Conservation (phyloP, 1,139 yeast species). For the Candida gigantensis region DNA sequence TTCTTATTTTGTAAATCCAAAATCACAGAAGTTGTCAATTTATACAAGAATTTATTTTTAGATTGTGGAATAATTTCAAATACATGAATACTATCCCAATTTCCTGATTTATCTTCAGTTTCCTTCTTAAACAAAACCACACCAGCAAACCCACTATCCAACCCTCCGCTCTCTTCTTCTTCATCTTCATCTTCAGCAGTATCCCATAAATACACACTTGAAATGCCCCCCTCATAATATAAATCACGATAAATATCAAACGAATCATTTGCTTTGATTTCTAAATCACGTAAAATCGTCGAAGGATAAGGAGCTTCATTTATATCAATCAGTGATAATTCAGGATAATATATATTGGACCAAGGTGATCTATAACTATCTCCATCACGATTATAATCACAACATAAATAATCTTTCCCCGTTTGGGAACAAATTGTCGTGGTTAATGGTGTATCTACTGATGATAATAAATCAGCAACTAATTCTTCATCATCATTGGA, state of each 20-base stretch:
- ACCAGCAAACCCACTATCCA: slow-evolving; percentile 72
- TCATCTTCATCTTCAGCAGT: slow-evolving; percentile 48
- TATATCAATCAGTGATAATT: slow-evolving; percentile 44
- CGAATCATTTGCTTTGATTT: slow-evolving; percentile 81
- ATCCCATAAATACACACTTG: slow-evolving; percentile 94
- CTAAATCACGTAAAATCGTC: slow-evolving; percentile 66
- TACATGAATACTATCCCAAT: slow-evolving; percentile 94
- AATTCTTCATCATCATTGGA: slow-evolving; percentile 44
- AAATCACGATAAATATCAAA: slow-evolving; percentile 91
- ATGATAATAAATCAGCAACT: slow-evolving; percentile 83
- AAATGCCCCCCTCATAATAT: slow-evolving; percentile 85
- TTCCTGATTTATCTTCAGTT: slow-evolving; percentile 52
- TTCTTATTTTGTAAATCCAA: slow-evolving; percentile 54
- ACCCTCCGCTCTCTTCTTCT: slow-evolving; percentile 26
- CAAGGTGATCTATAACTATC: slow-evolving; percentile 93
- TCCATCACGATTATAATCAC: slow-evolving; percentile 95
- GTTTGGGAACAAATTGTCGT: slow-evolving; percentile 56
- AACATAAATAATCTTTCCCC: slow-evolving; percentile 73
- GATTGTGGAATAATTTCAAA: slow-evolving; percentile 66
- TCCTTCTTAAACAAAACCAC: slow-evolving; percentile 83
- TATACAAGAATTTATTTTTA: slow-evolving; percentile 56
- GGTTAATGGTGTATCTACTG: slow-evolving; percentile 83
- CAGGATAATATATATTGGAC: slow-evolving; percentile 78
- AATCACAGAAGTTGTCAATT: slow-evolving; percentile 85
- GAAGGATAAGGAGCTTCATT: slow-evolving; percentile 76